Conservation (phyloP, 768 basidiomycete genomes). For the Mycena galericulata region DNA sequence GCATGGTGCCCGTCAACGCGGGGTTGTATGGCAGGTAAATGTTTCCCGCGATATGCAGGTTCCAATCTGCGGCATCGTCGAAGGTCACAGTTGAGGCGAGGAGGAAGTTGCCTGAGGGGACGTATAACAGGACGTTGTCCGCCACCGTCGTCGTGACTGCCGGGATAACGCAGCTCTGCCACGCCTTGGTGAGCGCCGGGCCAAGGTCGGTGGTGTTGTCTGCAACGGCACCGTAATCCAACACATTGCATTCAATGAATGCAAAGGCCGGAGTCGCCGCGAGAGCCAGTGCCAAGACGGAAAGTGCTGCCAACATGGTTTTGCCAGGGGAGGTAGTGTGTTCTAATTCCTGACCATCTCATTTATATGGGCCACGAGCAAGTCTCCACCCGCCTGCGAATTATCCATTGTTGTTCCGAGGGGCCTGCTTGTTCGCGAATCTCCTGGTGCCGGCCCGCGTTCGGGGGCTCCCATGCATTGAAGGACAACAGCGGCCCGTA, state of each 20-base stretch:
- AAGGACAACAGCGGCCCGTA: constrained; percentile 1
- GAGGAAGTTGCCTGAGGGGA: constrained; percentile 40
- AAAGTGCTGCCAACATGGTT: constrained; percentile 14
- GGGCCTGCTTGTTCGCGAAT: neutral
- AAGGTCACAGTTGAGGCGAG: constrained; percentile 35
- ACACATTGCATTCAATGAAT: constrained; percentile 40
- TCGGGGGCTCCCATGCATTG: neutral
- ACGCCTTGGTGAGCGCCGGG: constrained; percentile 39
- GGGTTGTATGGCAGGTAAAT: constrained; percentile 38
- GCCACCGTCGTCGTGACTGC: constrained; percentile 35
- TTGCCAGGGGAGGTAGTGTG: neutral
- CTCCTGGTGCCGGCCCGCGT: neutral
- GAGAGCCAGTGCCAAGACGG: constrained; percentile 23
- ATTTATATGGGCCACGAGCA: neutral
- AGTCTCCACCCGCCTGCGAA: constrained; percentile 2
- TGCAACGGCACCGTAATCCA: constrained; percentile 35
- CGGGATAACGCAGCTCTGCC: constrained; percentile 37
- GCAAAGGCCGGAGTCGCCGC: constrained; percentile 4
- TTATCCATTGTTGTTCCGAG: constrained; percentile 9
- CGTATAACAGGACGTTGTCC: constrained; percentile 35
- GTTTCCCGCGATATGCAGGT: constrained; percentile 38
- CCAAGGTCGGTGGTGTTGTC: constrained; percentile 39
- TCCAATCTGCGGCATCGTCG: constrained; percentile 38
- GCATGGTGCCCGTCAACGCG: constrained; percentile 38
- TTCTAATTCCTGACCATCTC: neutral